Conservation (phyloP, 129 eudicot species). For the Kitagawia praeruptora region DNA sequence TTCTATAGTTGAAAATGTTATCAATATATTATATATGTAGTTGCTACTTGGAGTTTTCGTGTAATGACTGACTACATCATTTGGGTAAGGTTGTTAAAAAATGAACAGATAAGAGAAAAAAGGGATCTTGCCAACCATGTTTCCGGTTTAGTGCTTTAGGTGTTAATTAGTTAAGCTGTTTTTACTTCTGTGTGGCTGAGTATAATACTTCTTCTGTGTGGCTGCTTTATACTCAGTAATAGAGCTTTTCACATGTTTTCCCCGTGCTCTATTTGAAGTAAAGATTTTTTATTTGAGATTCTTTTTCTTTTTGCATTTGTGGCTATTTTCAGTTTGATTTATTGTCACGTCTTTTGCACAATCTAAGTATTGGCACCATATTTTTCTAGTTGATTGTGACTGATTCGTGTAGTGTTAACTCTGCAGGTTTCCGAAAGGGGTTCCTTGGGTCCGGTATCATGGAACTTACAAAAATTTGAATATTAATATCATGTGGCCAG, state of each 20-base stretch:
- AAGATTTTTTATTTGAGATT: neutral
- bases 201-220: neutral
- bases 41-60: neutral
- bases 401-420: slow-evolving; percentile 7
- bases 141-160: neutral
- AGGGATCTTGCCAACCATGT: neutral
- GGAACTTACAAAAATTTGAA: slow-evolving; percentile 66
- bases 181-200: neutral
- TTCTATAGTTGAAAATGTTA: neutral
- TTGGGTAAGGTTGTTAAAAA: neutral
- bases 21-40: neutral
- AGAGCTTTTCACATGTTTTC: neutral
- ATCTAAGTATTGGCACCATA: neutral
- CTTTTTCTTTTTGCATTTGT: neutral
- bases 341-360: neutral
- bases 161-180: neutral
- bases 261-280: neutral
- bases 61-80: neutral
- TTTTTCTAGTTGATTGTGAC: neutral
- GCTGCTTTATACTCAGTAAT: neutral
- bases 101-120: neutral
- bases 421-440: slow-evolving; percentile 73
- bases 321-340: neutral
- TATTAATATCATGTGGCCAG: slow-evolving; percentile 68
- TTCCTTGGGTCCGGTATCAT: slow-evolving; percentile 70